phyloP scores from a whole-genome alignment of 768 basidiomycete species.

The Myochromella boudieri region DNA sequence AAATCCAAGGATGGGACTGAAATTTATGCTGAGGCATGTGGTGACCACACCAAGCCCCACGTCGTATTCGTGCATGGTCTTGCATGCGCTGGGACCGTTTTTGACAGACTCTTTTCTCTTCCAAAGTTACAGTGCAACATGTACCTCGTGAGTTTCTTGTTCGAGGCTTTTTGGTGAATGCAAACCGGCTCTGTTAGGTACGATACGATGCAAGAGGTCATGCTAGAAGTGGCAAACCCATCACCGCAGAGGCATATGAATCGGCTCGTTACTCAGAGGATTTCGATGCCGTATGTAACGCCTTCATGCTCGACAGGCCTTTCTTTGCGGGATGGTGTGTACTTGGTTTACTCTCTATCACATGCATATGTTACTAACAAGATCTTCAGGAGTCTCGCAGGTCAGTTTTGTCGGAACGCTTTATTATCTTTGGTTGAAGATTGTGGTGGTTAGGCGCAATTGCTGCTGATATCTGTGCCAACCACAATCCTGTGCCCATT shows the following conservation, averaged over 20 bases:
- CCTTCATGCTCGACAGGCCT: slow-evolving; percentile 27
- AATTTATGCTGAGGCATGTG: slow-evolving; percentile 14
- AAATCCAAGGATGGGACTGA: slow-evolving; percentile 13
- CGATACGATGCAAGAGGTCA: slow-evolving; percentile 34
- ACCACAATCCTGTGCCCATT: slow-evolving; percentile 9
- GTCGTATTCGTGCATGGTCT: slow-evolving; percentile 15
- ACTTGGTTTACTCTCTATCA: neutral
- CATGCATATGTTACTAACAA: neutral
- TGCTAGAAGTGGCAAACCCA: slow-evolving; percentile 33
- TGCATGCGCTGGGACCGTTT: slow-evolving; percentile 7
- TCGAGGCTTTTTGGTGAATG: neutral
- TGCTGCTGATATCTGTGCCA: slow-evolving; percentile 16
- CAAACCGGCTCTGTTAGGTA: slow-evolving; percentile 20
- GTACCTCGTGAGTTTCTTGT: slow-evolving; percentile 6
- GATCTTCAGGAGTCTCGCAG: slow-evolving; percentile 4
- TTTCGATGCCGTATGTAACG: slow-evolving; percentile 29
- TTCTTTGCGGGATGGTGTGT: slow-evolving; percentile 32
- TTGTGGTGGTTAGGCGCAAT: neutral
- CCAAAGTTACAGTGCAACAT: slow-evolving; percentile 11
- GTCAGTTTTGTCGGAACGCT: neutral
- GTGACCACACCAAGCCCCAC: slow-evolving; percentile 11
- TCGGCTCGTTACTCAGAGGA: slow-evolving; percentile 31
- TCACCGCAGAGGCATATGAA: slow-evolving; percentile 23
- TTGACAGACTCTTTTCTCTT: slow-evolving; percentile 13
- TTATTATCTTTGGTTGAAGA: neutral